Base-by-base conservation (phyloP, 257 asterid genomes). In the Verbena officinalis region DNA sequence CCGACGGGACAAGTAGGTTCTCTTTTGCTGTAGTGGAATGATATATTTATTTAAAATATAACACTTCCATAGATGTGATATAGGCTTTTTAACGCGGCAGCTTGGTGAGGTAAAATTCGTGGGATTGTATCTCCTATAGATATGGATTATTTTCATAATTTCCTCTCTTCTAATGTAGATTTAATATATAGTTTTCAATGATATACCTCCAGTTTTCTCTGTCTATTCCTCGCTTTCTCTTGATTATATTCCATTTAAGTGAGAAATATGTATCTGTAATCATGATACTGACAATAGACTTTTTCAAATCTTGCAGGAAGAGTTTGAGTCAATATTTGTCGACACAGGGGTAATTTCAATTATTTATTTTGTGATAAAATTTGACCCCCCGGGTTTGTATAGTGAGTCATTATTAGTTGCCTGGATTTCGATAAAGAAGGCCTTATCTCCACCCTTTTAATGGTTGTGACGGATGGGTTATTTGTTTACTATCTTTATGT, bases 311-410 rank as follows among this genome's bases (percentile, higher is more conserved):
- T 56, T 68, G 81, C 96, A 89, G 96, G 90, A 85, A 68, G 78
- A 78, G 30, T 72, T 85, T 23, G 85, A 83, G 71, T 74, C 89
- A 0, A 30, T 78, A 65, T 70, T 86, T 34, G 55, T 72, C n/a
- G 84, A 79, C 77, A 68, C 85, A 40, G 83, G 85, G 95, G 95
- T 87, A 74, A 42, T 36, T 67, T 34, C 24, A 55, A n/a, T 44
- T 48, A 51, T 55, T 24, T 7, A 45, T 20, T 9, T 56, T 65
- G 51, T 31, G 33, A n/a, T 39, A 21, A 33, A 75, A 19, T 55
- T 54, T 46, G 55, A 55, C 33, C 40, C 44, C 15, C 49, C 15
- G 51, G 43, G 57, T 5, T n/a, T 40, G 31, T 45, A 9, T 55
- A 23, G 30, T 14, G 15, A 33, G 57, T 57, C 3, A 17, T 39